phyloP scores from a whole-genome alignment of 2,329 filamentous ascomycete genomes.

The Clonostachys sp. region DNA sequence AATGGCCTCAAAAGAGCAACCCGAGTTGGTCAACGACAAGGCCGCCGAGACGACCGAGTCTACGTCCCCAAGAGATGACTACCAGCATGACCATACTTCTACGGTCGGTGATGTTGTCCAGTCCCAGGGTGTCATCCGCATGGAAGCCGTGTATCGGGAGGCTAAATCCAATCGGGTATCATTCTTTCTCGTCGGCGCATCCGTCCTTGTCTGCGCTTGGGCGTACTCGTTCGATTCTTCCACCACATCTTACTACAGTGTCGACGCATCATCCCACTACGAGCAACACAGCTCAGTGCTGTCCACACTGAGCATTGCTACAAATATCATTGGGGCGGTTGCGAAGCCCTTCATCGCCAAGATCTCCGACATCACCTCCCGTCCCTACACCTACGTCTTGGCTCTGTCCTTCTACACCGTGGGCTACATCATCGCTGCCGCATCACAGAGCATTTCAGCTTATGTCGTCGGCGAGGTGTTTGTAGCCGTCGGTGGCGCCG shows the following conservation, averaged over 20 bases:
- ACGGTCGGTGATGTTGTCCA: no score
- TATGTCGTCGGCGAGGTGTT: slow-evolving; percentile 52
- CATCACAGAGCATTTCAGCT: slow-evolving; percentile 43
- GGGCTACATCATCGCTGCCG: slow-evolving; percentile 54
- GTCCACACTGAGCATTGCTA: slow-evolving; percentile 19
- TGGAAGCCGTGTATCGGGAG: no score
- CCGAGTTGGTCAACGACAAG: no score
- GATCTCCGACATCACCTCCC: slow-evolving; percentile 56
- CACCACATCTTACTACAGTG: slow-evolving; percentile 19
- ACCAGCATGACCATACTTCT: no score
- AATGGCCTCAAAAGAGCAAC: no score
- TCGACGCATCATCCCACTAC: slow-evolving; percentile 18
- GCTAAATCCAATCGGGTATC: no score
- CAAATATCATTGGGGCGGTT: slow-evolving; percentile 38
- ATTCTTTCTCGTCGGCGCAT: no score
- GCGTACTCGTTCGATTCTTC: slow-evolving; percentile 20
- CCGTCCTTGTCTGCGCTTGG: slow-evolving; percentile 18
- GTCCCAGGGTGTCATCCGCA: no score
- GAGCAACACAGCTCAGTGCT: slow-evolving; percentile 18
- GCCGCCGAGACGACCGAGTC: no score
- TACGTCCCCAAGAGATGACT: no score
- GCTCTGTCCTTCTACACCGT: slow-evolving; percentile 48
- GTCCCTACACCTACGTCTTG: slow-evolving; percentile 55
- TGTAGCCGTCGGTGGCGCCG: slow-evolving; percentile 53
- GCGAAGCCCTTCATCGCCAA: slow-evolving; percentile 59